Evolutionary conservation across 768 basidiomycete species (phyloP).

Genomic region (Mycena vitilis): DNA sequence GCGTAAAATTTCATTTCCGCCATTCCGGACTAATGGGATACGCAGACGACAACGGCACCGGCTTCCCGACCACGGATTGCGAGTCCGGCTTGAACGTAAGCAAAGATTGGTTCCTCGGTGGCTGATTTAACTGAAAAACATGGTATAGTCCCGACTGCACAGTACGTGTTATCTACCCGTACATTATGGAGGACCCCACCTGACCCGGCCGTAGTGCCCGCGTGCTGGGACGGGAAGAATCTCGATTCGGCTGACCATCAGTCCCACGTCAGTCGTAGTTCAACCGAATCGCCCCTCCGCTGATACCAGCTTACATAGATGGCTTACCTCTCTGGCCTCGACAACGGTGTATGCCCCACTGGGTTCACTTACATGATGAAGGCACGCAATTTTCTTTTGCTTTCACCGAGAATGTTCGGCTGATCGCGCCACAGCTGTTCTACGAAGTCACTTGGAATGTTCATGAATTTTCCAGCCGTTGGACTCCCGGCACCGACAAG

Average conservation of each 20-base stretch:
- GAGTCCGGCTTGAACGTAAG: conserved; percentile 33
- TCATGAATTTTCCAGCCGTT: conserved; percentile 47
- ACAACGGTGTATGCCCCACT: conserved; percentile 49
- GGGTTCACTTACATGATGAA: conserved; percentile 55
- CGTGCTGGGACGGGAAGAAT: conserved; percentile 52
- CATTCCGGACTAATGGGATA: too few species aligned
- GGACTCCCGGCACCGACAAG: conserved; percentile 45
- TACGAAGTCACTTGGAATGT: conserved; percentile 51
- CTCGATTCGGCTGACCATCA: background rate
- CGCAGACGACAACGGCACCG: conserved; percentile 17
- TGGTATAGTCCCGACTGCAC: too few species aligned
- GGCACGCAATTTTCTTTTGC: background rate
- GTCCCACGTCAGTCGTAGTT: background rate
- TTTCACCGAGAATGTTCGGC: background rate
- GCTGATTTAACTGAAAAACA: too few species aligned
- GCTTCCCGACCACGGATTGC: conserved; percentile 57
- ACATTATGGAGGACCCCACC: too few species aligned
- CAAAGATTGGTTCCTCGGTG: too few species aligned
- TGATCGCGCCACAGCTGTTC: too few species aligned
- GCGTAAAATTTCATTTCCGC: too few species aligned
- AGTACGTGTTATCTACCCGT: too few species aligned
- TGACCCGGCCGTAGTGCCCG: conserved; percentile 21
- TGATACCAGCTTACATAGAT: background rate
- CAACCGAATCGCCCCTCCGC: too few species aligned
- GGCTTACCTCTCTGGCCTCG: conserved; percentile 5